phyloP scores from a whole-genome alignment of 106 monocot genomes.

The Gastrodia elata region DNA sequence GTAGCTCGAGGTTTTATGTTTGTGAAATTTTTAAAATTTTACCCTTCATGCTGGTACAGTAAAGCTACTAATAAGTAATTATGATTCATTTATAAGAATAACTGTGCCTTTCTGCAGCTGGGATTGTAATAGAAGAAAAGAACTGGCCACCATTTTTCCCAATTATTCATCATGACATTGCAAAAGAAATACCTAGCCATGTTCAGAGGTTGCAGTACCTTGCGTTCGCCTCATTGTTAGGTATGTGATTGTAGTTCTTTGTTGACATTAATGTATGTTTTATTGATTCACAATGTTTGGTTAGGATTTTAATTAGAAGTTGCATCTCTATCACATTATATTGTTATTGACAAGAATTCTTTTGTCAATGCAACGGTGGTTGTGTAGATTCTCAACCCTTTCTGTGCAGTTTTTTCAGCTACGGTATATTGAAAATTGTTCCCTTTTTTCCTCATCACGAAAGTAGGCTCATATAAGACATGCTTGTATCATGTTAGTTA shows the following conservation, averaged over 20 bases:
- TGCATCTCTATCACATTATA: neutral
- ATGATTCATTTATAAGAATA: neutral
- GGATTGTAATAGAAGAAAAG: conserved; percentile 70
- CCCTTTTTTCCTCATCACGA: neutral
- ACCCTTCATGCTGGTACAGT: neutral
- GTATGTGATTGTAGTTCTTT: conserved; percentile 21
- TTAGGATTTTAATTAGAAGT: neutral
- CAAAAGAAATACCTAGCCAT: conserved; percentile 88
- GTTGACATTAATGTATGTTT: neutral
- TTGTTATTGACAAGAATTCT: neutral
- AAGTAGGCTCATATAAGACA: neutral
- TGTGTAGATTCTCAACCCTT: too few species aligned
- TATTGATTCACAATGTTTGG: neutral
- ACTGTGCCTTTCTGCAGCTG: conserved; percentile 40
- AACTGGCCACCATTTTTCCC: conserved; percentile 97
- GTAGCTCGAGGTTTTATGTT: conserved; percentile 11
- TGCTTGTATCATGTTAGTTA: neutral
- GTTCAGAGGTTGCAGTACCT: conserved; percentile 86
- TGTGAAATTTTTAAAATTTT: neutral
- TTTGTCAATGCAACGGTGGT: neutral
- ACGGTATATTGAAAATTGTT: neutral
- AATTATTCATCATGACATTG: conserved; percentile 94
- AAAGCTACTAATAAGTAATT: neutral
- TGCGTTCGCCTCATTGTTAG: conserved; percentile 94
- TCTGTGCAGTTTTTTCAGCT: too few species aligned